Evolutionary conservation across 345 rosid genomes (phyloP).

Genomic region (Atalantia buxifolia): DNA sequence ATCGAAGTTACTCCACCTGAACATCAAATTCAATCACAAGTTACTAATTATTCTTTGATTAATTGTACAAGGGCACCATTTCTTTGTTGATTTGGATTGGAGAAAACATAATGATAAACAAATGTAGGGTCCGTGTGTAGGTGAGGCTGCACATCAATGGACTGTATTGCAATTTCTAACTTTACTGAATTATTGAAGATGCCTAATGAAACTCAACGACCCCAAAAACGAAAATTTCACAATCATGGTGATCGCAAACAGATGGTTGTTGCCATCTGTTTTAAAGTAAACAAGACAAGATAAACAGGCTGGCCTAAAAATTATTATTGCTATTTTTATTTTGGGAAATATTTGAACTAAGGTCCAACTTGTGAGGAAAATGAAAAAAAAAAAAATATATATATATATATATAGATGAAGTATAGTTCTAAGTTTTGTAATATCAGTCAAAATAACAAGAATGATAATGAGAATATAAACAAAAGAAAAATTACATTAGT

Average conservation of each 20-base stretch:
- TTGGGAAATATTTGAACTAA: too few species aligned
- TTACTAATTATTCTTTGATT: background rate
- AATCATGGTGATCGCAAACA: background rate
- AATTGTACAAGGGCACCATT: background rate
- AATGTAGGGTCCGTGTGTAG: background rate
- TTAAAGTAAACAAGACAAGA: background rate
- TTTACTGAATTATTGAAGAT: background rate
- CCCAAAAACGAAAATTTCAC: background rate
- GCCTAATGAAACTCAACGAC: background rate
- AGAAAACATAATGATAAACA: background rate
- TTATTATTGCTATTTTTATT: too few species aligned
- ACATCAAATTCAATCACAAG: conserved; percentile 1
- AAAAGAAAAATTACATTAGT: background rate
- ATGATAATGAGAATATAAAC: background rate
- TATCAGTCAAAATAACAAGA: too few species aligned
- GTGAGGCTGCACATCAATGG: background rate
- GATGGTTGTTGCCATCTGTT: background rate
- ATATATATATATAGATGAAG: too few species aligned
- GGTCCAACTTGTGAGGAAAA: too few species aligned
- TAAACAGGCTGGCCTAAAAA: too few species aligned
- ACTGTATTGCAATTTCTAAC: background rate
- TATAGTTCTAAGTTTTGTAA: too few species aligned
- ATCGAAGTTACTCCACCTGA: conserved; percentile 95
- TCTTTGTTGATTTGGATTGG: background rate
- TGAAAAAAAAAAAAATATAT: too few species aligned